Base-by-base conservation (phyloP, 139 green algal genomes). In the Desmodesmus armatus region DNA sequence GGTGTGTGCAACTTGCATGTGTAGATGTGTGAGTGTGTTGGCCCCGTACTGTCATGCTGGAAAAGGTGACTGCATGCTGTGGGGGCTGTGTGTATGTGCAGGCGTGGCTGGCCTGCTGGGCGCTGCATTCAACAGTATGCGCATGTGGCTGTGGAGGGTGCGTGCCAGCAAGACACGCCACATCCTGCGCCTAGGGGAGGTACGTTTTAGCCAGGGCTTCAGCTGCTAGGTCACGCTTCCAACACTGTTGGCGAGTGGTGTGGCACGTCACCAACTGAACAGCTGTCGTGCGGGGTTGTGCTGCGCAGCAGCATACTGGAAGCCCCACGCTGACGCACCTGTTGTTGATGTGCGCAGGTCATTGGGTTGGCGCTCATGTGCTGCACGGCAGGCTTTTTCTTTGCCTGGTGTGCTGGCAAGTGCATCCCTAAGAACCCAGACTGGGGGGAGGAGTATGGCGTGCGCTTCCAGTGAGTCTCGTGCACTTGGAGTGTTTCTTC, bases 61-160 rank as follows among this genome's bases (percentile, higher is more conserved):
- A n/a, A n/a, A n/a, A n/a, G n/a, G n/a, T n/a, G n/a, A n/a, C n/a
- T n/a, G n/a, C n/a, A n/a, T n/a, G n/a, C n/a, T n/a, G n/a, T n/a
- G n/a, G n/a, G n/a, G n/a, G n/a, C n/a, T 62, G 51, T 2, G 1
- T 2, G 1, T 1, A 27, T 27, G 25, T 63, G 62, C 81, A 41
- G 90, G 86, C 31, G 86, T 91, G 41, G 93, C 89, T 41, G 94
- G 93, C 43, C 84, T 96, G 63, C 89, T 97, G 51, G 95, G 95
- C 62, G 91, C 92, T 5, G 74, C 81, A 37, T 98, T 97, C 91
- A 97, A 97, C 92, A 82, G 89, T 21, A 66, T 95, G 79, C 90
- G 91, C 55, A 89, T 91, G 87, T 86, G 67, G 88, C 88, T 95
- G 33, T 94, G 91, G 91, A 87, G 81, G 43, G 35, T 95, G 31